Base-by-base conservation (phyloP, 1,284 basidiomycete genomes). In the Sporisorium graminicola region DNA sequence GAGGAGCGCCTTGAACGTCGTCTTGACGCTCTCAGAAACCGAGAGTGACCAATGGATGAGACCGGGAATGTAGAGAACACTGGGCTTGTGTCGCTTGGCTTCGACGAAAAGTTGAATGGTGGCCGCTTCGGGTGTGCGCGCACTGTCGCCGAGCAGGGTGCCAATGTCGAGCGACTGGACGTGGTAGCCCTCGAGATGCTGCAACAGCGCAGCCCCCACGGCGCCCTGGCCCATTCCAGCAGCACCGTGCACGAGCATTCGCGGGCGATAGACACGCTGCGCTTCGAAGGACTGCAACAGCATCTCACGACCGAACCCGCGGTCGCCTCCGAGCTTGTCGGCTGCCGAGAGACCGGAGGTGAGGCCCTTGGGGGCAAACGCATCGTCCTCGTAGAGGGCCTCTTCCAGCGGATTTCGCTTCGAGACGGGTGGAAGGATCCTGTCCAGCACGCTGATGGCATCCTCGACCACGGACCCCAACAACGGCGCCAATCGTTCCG, bases 51-150 rank as follows among this genome's bases (percentile, higher is more conserved):
- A 99, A 8, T 92, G 90, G 0, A 91, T 86, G 1, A 99, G 88
- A 0, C 94, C 93, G 0, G 96, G 97, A 51, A 99, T 94, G 86
- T 95, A 99, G 54, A 99, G 90, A 46, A 99, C 91, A 0, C 94
- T 95, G 0, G 97, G 97, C 81, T 98, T 95, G 85, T 98, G 94
- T 31, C 97, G 91, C 86, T 98, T 98, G 0, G 97, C 97, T 86
- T 99, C 97, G 20, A 95, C 90, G 81, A 99, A 98, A n/a, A 98
- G 89, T 80, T 98, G 96, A 2, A 98, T 94, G 62, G 98, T 91
- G 2, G 93, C 91, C 1, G 96, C 93, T 87, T 99, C 97, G 3
- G 91, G 88, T 4, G 94, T 94, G 80, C 94, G 88, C 0, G 93
- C 91, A 0, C 95, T 94, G 86, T 99, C 96, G 54, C 93, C 90